Conservation (phyloP, 2,329 filamentous ascomycete genomes). For the Xylariaceae sp. region DNA sequence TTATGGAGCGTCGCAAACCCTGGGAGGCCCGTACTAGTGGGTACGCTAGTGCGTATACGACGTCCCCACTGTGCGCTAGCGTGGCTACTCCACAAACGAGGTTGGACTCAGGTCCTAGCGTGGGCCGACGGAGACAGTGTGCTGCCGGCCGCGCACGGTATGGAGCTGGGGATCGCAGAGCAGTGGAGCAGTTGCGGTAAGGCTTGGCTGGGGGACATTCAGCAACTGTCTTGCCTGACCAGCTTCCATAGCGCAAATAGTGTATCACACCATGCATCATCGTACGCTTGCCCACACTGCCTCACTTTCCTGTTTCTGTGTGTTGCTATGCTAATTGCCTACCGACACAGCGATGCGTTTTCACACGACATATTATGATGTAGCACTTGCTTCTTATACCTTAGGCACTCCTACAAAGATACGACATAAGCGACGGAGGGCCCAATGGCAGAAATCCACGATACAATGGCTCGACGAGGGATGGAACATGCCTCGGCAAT, state of each 20-base stretch:
- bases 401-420: background rate
- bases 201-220: background rate
- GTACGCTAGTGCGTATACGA: background rate
- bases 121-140: background rate
- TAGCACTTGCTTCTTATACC: background rate
- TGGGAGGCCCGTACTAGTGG: background rate
- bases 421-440: background rate
- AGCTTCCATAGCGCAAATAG: slow-evolving; percentile 21
- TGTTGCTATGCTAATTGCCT: too few species aligned
- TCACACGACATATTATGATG: slow-evolving; percentile 22
- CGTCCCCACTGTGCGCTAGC: background rate
- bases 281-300: background rate
- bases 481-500: background rate
- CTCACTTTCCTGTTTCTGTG: background rate
- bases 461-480: slow-evolving; percentile 23
- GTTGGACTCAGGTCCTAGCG: background rate
- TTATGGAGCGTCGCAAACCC: background rate
- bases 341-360: slow-evolving; percentile 12
- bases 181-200: background rate
- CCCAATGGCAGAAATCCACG: slow-evolving; percentile 30
- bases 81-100: background rate
- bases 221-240: too few species aligned
- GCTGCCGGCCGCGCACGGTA: background rate
- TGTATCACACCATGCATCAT: slow-evolving; percentile 10
- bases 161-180: background rate